Conservation (phyloP, 2,329 filamentous ascomycete genomes). For the Setomelanomma holmii region DNA sequence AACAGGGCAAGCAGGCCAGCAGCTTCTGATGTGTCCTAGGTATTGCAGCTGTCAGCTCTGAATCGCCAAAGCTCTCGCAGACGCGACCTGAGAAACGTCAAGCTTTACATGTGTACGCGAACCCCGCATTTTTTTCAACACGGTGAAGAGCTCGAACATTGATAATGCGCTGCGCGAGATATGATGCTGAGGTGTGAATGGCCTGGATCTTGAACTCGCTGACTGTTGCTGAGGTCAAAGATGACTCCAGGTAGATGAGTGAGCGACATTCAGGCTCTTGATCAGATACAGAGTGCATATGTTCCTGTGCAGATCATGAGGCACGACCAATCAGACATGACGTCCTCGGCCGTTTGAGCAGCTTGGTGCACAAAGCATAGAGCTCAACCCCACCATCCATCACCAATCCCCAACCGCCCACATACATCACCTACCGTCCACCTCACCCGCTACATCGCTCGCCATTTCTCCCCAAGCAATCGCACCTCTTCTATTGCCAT, state of each 20-base stretch:
- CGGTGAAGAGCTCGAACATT: not conserved
- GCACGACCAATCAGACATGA: conserved; percentile 29
- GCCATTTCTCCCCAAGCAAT: conserved; percentile 13
- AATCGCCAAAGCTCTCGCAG: conserved; percentile 27
- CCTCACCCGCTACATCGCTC: conserved; percentile 37
- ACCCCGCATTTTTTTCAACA: conserved; percentile 30
- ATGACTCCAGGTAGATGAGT: conserved; percentile 5
- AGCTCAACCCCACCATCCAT: conserved; percentile 47
- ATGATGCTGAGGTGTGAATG: not conserved
- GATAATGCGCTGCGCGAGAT: not conserved
- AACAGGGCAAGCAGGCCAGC: conserved; percentile 13
- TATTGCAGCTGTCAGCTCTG: conserved; percentile 11
- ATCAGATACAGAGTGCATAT: conserved; percentile 16
- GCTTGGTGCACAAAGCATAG: conserved; percentile 31
- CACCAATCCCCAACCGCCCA: conserved; percentile 32
- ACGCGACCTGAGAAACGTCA: conserved; percentile 19
- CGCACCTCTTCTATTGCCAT: conserved; percentile 10
- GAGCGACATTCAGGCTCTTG: conserved; percentile 21
- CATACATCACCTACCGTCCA: conserved; percentile 4
- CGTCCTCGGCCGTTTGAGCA: conserved; percentile 2
- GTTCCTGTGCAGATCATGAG: conserved; percentile 26
- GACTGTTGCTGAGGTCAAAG: not conserved
- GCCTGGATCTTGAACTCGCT: not conserved
- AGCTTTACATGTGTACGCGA: conserved; percentile 33
- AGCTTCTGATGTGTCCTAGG: conserved; percentile 21